Conservation (phyloP, 805 yeast genomes). For the Suhomyces pyralidae region DNA sequence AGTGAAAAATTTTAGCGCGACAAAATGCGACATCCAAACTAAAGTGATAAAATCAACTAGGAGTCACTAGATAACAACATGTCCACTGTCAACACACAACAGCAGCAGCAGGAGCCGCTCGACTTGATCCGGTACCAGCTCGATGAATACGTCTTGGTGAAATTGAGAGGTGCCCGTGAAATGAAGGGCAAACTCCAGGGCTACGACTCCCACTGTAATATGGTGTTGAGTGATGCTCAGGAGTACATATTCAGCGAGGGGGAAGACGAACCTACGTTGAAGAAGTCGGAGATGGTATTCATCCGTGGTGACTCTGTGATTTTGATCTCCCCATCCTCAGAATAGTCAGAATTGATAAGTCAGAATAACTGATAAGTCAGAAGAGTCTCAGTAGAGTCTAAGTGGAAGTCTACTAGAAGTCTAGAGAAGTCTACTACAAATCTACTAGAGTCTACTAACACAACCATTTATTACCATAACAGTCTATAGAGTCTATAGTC, state of each 20-base stretch:
- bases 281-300: constrained; percentile 82
- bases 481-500: not conserved
- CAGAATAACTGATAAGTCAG: no score
- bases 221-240: constrained; percentile 88
- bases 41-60: no score
- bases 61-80: constrained; percentile 2
- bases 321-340: constrained; percentile 53
- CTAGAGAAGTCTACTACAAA: no score
- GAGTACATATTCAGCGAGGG: constrained; percentile 68
- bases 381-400: no score
- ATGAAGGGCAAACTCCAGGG: constrained; percentile 88
- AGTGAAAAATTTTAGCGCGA: constrained; percentile 7
- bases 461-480: no score
- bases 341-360: no score
- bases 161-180: constrained; percentile 92
- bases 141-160: constrained; percentile 83
- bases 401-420: no score
- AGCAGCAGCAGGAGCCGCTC: constrained; percentile 63
- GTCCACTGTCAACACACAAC: constrained; percentile 34
- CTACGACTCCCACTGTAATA: constrained; percentile 93
- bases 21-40: not conserved
- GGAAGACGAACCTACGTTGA: constrained; percentile 44
- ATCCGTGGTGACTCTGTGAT: constrained; percentile 98
- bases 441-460: no score
- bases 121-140: constrained; percentile 82